Percentiles rank a stretch among this genome's conserved stretches.
Conservation (phyloP, 2,329 filamentous ascomycete species). For the Pseudogymnoascus sp. region DNA sequence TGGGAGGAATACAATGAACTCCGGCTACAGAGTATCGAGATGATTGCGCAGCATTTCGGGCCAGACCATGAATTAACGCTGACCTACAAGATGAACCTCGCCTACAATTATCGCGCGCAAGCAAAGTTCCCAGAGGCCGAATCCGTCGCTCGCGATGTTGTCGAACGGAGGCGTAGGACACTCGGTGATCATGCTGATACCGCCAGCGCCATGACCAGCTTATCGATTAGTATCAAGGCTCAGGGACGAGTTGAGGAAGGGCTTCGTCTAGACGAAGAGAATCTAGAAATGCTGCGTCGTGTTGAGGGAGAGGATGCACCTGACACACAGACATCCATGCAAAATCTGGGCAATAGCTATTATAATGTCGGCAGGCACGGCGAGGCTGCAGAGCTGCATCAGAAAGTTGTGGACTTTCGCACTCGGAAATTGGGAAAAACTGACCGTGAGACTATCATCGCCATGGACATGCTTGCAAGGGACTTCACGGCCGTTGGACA, state of each 20-base stretch:
- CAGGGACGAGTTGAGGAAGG: neutral
- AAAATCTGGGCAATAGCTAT: neutral
- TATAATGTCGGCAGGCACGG: neutral
- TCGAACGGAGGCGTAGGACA: neutral
- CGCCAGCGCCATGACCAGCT: neutral
- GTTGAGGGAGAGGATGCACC: neutral
- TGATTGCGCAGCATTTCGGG: neutral
- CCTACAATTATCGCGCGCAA: neutral
- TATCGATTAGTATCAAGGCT: neutral
- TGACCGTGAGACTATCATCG: neutral
- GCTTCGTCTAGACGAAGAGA: neutral
- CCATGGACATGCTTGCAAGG: neutral
- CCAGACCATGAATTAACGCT: neutral
- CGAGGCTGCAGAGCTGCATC: neutral
- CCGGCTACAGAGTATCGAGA: neutral
- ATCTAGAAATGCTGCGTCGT: neutral
- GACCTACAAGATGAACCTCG: neutral
- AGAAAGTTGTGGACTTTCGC: neutral
- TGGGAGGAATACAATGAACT: neutral
- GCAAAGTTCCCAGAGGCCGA: neutral
- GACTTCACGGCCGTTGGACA: neutral
- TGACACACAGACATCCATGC: neutral
- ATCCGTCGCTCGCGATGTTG: neutral
- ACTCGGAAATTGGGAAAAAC: neutral
- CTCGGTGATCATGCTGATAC: neutral